phyloP scores from a whole-genome alignment of 768 basidiomycete genomes.

The Ramaria sp. region DNA sequence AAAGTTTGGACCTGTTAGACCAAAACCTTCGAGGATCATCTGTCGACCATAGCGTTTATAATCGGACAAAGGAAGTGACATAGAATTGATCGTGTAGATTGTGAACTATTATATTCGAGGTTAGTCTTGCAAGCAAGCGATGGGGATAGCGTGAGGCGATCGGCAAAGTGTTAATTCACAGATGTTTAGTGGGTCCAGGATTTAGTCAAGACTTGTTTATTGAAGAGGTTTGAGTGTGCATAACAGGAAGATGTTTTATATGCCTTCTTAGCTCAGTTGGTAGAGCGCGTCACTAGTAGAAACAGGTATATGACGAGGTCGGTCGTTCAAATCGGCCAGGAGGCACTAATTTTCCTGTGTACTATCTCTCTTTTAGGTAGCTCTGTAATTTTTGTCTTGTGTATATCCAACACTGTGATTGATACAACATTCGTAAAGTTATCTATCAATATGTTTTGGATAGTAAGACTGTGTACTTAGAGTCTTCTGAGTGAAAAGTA shows the following conservation, averaged over 20 bases:
- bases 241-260: no score
- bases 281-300: conserved; percentile 39
- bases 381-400: neutral
- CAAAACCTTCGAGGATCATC: conserved; percentile 88
- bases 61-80: conserved; percentile 31
- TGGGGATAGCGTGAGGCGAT: neutral
- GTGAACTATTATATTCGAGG: neutral
- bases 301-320: conserved; percentile 10
- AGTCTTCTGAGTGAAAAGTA: no score
- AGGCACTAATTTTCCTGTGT: neutral
- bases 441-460: no score
- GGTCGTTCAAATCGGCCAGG: conserved; percentile 8
- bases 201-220: no score
- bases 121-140: neutral
- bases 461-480: no score
- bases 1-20: conserved; percentile 54
- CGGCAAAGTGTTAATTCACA: neutral
- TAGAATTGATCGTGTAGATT: neutral
- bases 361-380: neutral
- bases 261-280: conserved; percentile 28
- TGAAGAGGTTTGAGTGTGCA: neutral
- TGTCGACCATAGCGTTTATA: conserved; percentile 91
- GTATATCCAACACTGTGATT: no score
- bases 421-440: no score
- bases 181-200: neutral